Percentiles rank a stretch among this genome's conserved stretches.
phyloP scores from a whole-genome alignment of 2,329 filamentous ascomycete genomes.

The Helotiales sp. region DNA sequence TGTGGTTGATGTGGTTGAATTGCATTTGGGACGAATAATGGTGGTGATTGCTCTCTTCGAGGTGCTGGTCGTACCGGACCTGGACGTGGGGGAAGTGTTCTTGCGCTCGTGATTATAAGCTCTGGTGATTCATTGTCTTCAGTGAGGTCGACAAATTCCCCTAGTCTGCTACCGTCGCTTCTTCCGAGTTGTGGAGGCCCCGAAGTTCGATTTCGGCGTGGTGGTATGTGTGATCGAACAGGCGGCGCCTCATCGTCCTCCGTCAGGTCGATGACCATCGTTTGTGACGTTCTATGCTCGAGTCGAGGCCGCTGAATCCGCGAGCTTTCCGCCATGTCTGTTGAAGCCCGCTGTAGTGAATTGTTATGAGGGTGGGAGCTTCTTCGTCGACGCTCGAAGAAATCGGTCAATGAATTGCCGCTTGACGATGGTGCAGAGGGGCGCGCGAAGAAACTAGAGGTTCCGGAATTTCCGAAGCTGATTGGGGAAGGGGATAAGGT shows the following conservation, averaged over 20 bases:
- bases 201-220: constrained; percentile 16
- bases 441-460: constrained; percentile 17
- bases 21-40: constrained; percentile 7
- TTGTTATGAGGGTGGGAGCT: constrained; percentile 32
- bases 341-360: constrained; percentile 13
- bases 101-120: constrained; percentile 32
- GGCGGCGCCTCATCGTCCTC: constrained; percentile 28
- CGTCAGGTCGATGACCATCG: constrained; percentile 36
- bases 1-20: background rate
- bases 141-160: constrained; percentile 54
- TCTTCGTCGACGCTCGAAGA: constrained; percentile 24
- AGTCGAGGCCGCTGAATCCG: constrained; percentile 24
- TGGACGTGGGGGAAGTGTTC: constrained; percentile 22
- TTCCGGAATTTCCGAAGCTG: constrained; percentile 20
- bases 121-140: constrained; percentile 43
- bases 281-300: constrained; percentile 29
- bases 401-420: constrained; percentile 3
- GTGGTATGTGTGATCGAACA: background rate
- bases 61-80: background rate
- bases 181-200: constrained; percentile 31
- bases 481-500: constrained; percentile 31
- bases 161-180: constrained; percentile 27
- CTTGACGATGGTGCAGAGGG: constrained; percentile 13
- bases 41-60: constrained; percentile 9
- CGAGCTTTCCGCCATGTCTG: constrained; percentile 28